These are phyloP conservation scores for Volvox africanus DNA, from an alignment of 139 green algal genomes.

Conservation along the genomic window DNA sequence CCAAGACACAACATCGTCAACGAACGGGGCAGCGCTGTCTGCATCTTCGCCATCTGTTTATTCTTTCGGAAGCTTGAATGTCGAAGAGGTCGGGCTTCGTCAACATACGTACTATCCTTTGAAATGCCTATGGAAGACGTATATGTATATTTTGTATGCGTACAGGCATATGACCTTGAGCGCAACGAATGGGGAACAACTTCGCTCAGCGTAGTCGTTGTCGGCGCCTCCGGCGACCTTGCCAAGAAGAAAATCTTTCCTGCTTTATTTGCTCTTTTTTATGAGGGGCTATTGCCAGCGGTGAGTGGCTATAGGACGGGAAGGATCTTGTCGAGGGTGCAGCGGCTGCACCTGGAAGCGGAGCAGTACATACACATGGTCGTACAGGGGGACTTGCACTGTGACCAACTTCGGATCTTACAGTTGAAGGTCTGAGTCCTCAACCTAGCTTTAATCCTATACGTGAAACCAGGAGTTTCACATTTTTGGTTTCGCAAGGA, in stretches of 20 bases:
- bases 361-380: too few species aligned
- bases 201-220: constrained; percentile 87
- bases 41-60: not conserved
- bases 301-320: constrained; percentile 47
- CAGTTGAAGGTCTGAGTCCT: too few species aligned
- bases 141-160: not conserved
- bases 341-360: too few species aligned
- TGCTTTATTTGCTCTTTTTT: constrained; percentile 96
- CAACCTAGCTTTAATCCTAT: too few species aligned
- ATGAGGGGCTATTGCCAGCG: constrained; percentile 88
- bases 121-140: too few species aligned
- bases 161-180: constrained; percentile 48
- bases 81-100: constrained; percentile 18
- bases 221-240: constrained; percentile 96
- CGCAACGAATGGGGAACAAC: constrained; percentile 44
- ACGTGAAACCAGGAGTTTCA: constrained; percentile 86
- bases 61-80: constrained; percentile 29
- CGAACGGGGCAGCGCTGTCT: not conserved
- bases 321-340: too few species aligned
- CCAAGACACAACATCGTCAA: too few species aligned
- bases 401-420: too few species aligned
- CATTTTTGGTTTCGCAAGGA: constrained; percentile 94
- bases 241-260: constrained; percentile 99
- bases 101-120: not conserved
- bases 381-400: too few species aligned